Percentiles rank a stretch among this genome's conserved stretches.
Conservation (phyloP, 1,284 basidiomycete species). For the Pseudomicrostroma phylloplanum region DNA sequence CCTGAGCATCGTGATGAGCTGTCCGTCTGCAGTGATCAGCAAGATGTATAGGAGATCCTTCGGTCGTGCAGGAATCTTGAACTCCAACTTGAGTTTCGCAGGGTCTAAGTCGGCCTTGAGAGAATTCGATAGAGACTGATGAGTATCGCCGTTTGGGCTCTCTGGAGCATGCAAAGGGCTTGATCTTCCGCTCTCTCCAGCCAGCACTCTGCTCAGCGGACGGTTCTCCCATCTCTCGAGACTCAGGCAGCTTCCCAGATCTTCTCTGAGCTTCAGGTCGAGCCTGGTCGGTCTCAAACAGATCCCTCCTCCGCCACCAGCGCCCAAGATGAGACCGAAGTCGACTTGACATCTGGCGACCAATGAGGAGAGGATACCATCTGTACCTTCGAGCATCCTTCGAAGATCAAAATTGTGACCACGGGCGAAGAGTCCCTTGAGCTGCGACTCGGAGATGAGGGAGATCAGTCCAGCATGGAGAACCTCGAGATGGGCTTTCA, state of each 20-base stretch:
- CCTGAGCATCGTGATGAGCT: slow-evolving; percentile 78
- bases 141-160: no score
- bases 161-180: no score
- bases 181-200: background rate
- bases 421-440: slow-evolving; percentile 76
- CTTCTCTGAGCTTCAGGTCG: slow-evolving; percentile 5
- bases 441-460: slow-evolving; percentile 75
- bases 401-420: slow-evolving; percentile 86
- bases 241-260: background rate
- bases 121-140: no score
- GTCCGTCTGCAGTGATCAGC: slow-evolving; percentile 64
- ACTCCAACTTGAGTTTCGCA: background rate
- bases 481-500: slow-evolving; percentile 79
- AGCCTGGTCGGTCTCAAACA: slow-evolving; percentile 1
- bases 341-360: slow-evolving; percentile 30
- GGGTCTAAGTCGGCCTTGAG: slow-evolving; percentile 4
- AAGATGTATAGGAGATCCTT: slow-evolving; percentile 77
- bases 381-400: slow-evolving; percentile 69
- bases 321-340: slow-evolving; percentile 10
- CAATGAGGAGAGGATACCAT: slow-evolving; percentile 27
- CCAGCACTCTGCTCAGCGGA: slow-evolving; percentile 56
- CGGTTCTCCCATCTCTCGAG: slow-evolving; percentile 5
- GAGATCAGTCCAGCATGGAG: slow-evolving; percentile 86
- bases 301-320: slow-evolving; percentile 1
- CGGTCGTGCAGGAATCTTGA: slow-evolving; percentile 56